Evolutionary conservation across 148 eudicot species (phyloP).

Genomic region (Arctostaphylos glauca): DNA sequence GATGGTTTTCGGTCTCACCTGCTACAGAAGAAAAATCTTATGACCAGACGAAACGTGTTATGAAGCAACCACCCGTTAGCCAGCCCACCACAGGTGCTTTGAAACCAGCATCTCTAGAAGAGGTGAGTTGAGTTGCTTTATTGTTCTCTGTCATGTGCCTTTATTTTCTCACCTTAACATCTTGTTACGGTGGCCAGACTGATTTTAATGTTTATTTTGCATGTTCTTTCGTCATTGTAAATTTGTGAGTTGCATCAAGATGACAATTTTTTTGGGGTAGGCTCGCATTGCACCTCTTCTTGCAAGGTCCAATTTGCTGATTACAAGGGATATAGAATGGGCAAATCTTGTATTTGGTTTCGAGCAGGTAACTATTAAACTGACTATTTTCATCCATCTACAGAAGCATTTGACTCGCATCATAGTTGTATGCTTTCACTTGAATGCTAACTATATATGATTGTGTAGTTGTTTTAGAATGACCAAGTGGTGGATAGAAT

Average conservation of each 20-base stretch:
- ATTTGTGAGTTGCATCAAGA: slow-evolving; percentile 4
- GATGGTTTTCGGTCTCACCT: slow-evolving; percentile 24
- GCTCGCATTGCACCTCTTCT: slow-evolving; percentile 80
- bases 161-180: neutral
- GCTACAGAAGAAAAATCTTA: slow-evolving; percentile 20
- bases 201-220: slow-evolving; percentile 1
- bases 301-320: slow-evolving; percentile 88
- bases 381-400: neutral
- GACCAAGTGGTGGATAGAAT: neutral
- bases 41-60: slow-evolving; percentile 17
- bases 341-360: slow-evolving; percentile 88
- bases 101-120: slow-evolving; percentile 62
- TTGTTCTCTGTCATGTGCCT: neutral
- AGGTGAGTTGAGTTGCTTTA: slow-evolving; percentile 43
- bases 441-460: neutral
- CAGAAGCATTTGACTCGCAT: neutral
- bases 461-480: neutral
- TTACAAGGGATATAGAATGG: slow-evolving; percentile 98
- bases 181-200: neutral
- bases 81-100: slow-evolving; percentile 58
- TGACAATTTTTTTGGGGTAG: slow-evolving; percentile 26
- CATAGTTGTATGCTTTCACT: neutral
- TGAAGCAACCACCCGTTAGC: slow-evolving; percentile 76
- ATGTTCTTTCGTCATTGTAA: slow-evolving; percentile 6
- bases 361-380: slow-evolving; percentile 74